phyloP scores from a whole-genome alignment of 2,329 filamentous ascomycete species.

The Phyllosticta ampelicida region DNA sequence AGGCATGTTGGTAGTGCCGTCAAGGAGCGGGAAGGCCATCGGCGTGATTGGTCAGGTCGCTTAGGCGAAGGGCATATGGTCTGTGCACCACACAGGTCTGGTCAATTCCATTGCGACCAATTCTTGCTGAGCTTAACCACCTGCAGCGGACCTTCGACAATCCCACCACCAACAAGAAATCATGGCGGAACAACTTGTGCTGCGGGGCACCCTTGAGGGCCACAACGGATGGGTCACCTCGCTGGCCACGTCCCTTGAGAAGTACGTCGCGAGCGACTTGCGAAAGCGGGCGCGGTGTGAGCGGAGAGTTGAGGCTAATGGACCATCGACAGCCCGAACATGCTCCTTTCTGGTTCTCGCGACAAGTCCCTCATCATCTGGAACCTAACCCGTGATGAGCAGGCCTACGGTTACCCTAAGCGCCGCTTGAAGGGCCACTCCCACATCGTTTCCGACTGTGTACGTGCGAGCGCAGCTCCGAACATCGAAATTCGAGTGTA shows the following conservation, averaged over 20 bases:
- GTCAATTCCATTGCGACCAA: constrained; percentile 8
- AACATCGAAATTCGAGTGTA: constrained; percentile 9
- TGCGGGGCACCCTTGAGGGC: constrained; percentile 95
- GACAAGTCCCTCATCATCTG: constrained; percentile 99
- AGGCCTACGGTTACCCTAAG: constrained; percentile 98
- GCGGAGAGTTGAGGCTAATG: constrained; percentile 19
- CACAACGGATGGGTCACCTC: constrained; percentile 99
- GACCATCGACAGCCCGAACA: constrained; percentile 66
- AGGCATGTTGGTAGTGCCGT: too few relatives aligned
- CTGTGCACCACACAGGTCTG: constrained; percentile 7
- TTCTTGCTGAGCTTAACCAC: constrained; percentile 11
- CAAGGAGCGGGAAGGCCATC: too few relatives aligned
- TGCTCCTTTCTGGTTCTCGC: constrained; percentile 94
- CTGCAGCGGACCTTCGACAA: constrained; percentile 11
- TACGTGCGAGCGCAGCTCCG: constrained; percentile 45
- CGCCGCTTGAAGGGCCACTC: constrained; percentile 97
- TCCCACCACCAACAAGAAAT: constrained; percentile 19
- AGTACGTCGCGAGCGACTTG: constrained; percentile 47
- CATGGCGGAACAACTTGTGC: constrained; percentile 91
- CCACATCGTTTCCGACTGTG: constrained; percentile 99
- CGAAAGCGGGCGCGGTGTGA: constrained; percentile 8
- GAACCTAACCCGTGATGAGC: constrained; percentile 98
- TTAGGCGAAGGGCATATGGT: constrained; percentile 1
- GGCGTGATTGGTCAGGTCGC: constrained; percentile 7
- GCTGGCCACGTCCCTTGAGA: constrained; percentile 97